These are phyloP conservation scores for Aulographum hederae DNA, from an alignment of 2,329 filamentous ascomycete species.

Conservation along the genomic window DNA sequence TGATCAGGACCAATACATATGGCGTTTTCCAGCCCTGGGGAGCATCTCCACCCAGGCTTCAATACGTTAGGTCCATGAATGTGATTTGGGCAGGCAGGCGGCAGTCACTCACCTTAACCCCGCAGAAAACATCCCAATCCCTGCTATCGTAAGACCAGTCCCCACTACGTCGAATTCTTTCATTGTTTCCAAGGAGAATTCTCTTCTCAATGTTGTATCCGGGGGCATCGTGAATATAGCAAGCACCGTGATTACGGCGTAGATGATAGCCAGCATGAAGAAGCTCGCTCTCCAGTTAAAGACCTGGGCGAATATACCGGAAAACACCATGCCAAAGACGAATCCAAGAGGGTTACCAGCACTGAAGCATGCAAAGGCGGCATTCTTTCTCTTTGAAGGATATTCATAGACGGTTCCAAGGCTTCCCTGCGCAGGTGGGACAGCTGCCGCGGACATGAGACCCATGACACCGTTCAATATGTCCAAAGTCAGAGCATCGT, in stretches of 20 bases:
- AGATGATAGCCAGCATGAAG: constrained; percentile 44
- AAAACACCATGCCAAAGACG: constrained; percentile 39
- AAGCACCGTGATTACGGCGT: constrained; percentile 37
- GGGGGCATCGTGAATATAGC: constrained; percentile 44
- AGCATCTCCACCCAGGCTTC: constrained; percentile 33
- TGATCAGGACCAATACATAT: constrained; percentile 43
- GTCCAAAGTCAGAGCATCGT: constrained; percentile 39
- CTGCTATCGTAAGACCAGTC: constrained; percentile 40
- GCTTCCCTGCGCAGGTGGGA: constrained; percentile 45
- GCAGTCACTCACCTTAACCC: constrained; percentile 32
- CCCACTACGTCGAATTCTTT: constrained; percentile 44
- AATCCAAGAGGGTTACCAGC: constrained; percentile 40
- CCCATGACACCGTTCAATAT: constrained; percentile 46
- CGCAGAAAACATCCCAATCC: constrained; percentile 46
- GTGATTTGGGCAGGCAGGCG: too few species aligned
- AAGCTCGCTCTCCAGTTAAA: constrained; percentile 47
- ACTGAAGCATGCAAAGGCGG: constrained; percentile 44
- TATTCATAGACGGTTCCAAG: constrained; percentile 45
- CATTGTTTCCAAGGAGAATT: constrained; percentile 26
- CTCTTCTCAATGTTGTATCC: constrained; percentile 29
- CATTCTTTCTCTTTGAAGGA: constrained; percentile 44
- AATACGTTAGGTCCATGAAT: too few species aligned
- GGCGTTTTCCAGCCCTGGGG: constrained; percentile 42
- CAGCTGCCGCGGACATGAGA: constrained; percentile 42
- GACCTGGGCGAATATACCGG: constrained; percentile 41